A percentile compares a stretch with the other conserved stretches of the same genome.
Evolutionary conservation across 2,329 filamentous ascomycete species (phyloP).

Genomic region (Cytospora paraplurivora): DNA sequence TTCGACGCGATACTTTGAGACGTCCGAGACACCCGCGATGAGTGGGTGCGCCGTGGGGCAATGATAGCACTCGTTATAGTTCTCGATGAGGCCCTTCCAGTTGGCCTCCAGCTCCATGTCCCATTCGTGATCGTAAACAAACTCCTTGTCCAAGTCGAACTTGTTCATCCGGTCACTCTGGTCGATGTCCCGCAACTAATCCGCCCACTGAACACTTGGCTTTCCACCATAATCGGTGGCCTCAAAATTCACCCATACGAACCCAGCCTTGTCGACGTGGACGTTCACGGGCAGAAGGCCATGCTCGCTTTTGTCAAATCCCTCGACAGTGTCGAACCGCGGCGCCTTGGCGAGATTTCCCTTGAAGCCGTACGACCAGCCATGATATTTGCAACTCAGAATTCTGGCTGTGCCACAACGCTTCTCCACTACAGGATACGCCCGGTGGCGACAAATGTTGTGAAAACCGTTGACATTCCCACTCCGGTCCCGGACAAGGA

Average conservation of each 20-base stretch:
- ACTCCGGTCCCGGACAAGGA: slow-evolving; percentile 40
- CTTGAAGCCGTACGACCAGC: slow-evolving; percentile 48
- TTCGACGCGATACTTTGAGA: slow-evolving; percentile 47
- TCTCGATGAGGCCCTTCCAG: slow-evolving; percentile 48
- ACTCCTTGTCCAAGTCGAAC: slow-evolving; percentile 38
- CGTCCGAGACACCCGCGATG: slow-evolving; percentile 46
- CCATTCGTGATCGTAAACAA: slow-evolving; percentile 38
- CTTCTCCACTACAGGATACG: slow-evolving; percentile 44
- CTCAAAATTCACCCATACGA: slow-evolving; percentile 56
- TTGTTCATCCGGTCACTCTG: slow-evolving; percentile 32
- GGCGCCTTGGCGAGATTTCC: slow-evolving; percentile 48
- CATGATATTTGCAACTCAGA: slow-evolving; percentile 48
- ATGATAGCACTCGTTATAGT: slow-evolving; percentile 54
- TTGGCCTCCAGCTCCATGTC: slow-evolving; percentile 41
- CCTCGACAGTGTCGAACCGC: slow-evolving; percentile 42
- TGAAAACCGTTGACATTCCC: slow-evolving; percentile 45
- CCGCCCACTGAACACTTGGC: slow-evolving; percentile 46
- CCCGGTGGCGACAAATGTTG: slow-evolving; percentile 49
- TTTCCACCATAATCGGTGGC: slow-evolving; percentile 30
- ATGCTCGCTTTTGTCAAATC: slow-evolving; percentile 45
- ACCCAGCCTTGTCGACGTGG: slow-evolving; percentile 47
- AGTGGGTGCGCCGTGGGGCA: slow-evolving; percentile 52
- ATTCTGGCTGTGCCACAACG: slow-evolving; percentile 41
- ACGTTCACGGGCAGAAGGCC: slow-evolving; percentile 50
- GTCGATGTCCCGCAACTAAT: slow-evolving; percentile 41